A percentile compares a stretch with the other conserved stretches of the same genome.
Evolutionary conservation across 176 grass and related monocot genomes (phyloP).

Genomic region (Oryza coarctata): DNA sequence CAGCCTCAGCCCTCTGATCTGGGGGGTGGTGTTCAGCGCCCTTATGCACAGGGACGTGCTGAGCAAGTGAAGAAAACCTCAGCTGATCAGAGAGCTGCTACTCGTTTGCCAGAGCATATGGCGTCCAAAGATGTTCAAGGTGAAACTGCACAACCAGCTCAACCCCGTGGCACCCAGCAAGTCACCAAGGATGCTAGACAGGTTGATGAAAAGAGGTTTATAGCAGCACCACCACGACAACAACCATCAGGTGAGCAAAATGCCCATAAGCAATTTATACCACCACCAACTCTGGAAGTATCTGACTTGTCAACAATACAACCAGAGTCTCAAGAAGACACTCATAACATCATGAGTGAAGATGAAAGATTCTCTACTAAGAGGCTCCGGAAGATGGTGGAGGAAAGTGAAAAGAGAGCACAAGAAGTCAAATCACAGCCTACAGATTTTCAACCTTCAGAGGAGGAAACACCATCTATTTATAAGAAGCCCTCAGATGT

Average conservation of each 20-base stretch:
- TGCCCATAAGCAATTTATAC: conserved; percentile 20
- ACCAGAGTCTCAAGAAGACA: conserved; percentile 15
- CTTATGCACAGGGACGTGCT: background rate
- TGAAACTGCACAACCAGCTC: conserved; percentile 24
- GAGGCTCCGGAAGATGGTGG: conserved; percentile 38
- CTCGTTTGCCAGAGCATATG: background rate
- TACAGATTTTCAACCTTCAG: conserved; percentile 13
- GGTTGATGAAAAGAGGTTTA: conserved; percentile 19
- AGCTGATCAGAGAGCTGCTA: background rate
- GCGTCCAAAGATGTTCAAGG: background rate
- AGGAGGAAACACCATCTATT: conserved; percentile 17
- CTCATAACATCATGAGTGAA: background rate
- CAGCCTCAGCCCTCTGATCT: background rate
- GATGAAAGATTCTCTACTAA: conserved; percentile 35
- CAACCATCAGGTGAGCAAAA: conserved; percentile 3
- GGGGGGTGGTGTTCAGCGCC: background rate
- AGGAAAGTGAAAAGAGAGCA: background rate
- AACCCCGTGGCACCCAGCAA: background rate
- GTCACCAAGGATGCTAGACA: conserved; percentile 26
- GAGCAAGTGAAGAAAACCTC: conserved; percentile 1
- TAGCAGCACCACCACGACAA: conserved; percentile 4
- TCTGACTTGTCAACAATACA: conserved; percentile 14
- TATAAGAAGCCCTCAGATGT: conserved; percentile 24
- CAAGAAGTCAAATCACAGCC: background rate
- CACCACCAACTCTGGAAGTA: conserved; percentile 9